phyloP scores from a whole-genome alignment of 2,329 filamentous ascomycete genomes.

The Hawksworthiomyces lignivorus region DNA sequence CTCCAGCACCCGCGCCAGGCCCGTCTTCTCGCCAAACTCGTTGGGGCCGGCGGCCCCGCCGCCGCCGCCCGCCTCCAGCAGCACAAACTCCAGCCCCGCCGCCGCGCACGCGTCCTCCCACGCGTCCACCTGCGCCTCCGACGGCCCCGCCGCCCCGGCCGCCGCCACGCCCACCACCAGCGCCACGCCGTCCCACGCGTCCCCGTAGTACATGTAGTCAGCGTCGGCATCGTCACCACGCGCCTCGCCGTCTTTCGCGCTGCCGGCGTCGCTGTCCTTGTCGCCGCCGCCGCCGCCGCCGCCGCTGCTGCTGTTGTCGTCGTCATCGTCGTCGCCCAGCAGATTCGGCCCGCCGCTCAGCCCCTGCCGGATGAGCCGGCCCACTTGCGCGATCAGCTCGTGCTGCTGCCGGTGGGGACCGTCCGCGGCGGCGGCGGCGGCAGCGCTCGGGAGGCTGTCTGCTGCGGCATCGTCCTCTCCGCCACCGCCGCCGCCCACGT shows the following conservation, averaged over 20 bases:
- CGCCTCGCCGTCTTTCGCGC: too few species aligned
- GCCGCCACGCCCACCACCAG: constrained; percentile 50
- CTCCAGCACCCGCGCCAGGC: constrained; percentile 48
- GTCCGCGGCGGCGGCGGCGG: too few species aligned
- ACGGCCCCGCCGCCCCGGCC: constrained; percentile 10
- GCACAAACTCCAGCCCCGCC: constrained; percentile 55
- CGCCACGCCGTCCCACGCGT: constrained; percentile 57
- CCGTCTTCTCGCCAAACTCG: constrained; percentile 32
- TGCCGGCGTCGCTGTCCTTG: too few species aligned
- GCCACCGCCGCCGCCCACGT: constrained; percentile 20
- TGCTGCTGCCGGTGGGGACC: constrained; percentile 19
- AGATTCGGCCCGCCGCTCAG: constrained; percentile 35
- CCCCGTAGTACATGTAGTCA: too few species aligned
- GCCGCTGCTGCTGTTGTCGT: neutral
- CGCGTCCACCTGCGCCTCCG: constrained; percentile 37
- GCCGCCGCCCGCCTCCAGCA: too few species aligned
- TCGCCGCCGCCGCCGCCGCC: constrained; percentile 25
- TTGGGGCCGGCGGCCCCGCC: constrained; percentile 35
- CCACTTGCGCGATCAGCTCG: constrained; percentile 43
- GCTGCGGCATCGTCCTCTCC: too few species aligned
- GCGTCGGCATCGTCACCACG: too few species aligned
- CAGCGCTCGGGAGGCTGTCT: too few species aligned
- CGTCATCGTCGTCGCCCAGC: constrained; percentile 36
- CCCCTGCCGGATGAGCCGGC: constrained; percentile 46
- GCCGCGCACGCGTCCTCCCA: constrained; percentile 56